Evolutionary conservation across 1,139 yeast genomes (phyloP), one percentile per base, ranked within the genome.

Genomic region (Debaryomycetaceae sp.): DNA sequence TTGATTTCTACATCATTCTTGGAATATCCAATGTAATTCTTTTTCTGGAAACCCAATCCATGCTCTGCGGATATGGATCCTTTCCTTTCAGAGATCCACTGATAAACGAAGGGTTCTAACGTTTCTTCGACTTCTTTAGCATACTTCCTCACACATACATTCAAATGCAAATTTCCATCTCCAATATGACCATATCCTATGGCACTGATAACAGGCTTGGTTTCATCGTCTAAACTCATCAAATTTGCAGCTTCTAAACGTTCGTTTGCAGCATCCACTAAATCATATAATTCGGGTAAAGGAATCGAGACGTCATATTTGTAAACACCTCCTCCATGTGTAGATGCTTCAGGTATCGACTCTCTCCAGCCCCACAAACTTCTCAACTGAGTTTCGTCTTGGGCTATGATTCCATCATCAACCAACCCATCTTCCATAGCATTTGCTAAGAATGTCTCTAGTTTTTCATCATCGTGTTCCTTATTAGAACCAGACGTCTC

Each of bases 41-140:
- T 87, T 83, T 92, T 92, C 58, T 91, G 96, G 77, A 92, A 87
- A 1, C 98, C 98, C 45, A 92, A 73, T 4, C 98, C 98, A 61
- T 92, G 98, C 63, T 92, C 98, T 33, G 98, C 98, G 44, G 95
- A 85, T 39, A 92, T 83, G 1, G 97, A 88, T 24, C 98, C 98
- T 33, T 81, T 67, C 46, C 82, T 76, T 26, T 65, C 54, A 40
- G 78, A 73, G 45, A 92, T 86, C 86, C 92, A 89, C 67, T 92
- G 95, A 56, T 88, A 92, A 22, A 92, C 92, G 65, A 84, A 91
- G 32, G 98, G 98, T 64, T 92, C 98, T 47, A 92, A 73, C 2
- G 75, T 78, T 41, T 75, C 67, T 65, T 91, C 98, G 41, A 91
- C 84, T 28, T 71, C 75, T 60, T 86, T 83, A 50, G 76, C 75